Percentiles rank a stretch among this genome's conserved stretches.
phyloP scores from a whole-genome alignment of 2,329 filamentous ascomycete genomes.

The Ophiostoma sp. region DNA sequence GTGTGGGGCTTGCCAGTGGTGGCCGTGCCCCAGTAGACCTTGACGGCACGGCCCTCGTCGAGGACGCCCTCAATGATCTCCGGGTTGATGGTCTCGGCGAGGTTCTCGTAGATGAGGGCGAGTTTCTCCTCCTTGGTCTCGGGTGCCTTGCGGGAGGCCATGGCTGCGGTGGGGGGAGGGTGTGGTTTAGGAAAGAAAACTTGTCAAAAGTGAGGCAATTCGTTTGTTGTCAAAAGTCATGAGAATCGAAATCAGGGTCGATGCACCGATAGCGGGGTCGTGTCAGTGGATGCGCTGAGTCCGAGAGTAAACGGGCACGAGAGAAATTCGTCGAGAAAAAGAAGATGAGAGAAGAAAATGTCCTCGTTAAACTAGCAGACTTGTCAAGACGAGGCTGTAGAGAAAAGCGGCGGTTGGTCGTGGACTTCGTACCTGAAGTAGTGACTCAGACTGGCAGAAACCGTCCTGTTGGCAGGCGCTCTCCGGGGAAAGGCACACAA shows the following conservation, averaged over 20 bases:
- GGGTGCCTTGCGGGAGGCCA: constrained; percentile 28
- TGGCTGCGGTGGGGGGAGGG: constrained; percentile 17
- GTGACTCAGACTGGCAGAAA: neutral
- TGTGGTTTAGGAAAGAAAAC: neutral
- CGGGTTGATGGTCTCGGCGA: constrained; percentile 78
- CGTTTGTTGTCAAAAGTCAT: neutral
- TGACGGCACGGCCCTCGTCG: constrained; percentile 68
- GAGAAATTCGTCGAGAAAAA: neutral
- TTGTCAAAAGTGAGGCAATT: constrained; percentile 9
- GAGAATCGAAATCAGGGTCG: constrained; percentile 1
- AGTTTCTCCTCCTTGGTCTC: constrained; percentile 55
- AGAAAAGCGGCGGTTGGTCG: neutral
- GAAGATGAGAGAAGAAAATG: neutral
- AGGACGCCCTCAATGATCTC: constrained; percentile 78
- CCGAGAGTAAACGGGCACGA: neutral
- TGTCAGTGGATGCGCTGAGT: neutral
- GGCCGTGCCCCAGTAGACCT: constrained; percentile 86
- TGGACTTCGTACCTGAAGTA: neutral
- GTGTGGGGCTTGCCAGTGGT: constrained; percentile 86
- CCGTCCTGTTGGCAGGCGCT: neutral
- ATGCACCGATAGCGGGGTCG: constrained; percentile 5
- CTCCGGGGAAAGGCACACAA: neutral
- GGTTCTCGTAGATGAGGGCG: constrained; percentile 74
- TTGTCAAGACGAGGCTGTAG: neutral
- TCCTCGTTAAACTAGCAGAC: neutral